These are phyloP conservation scores for Aspergillus avenaceus DNA, from an alignment of 495 filamentous ascomycete genomes.

Conservation along the genomic window DNA sequence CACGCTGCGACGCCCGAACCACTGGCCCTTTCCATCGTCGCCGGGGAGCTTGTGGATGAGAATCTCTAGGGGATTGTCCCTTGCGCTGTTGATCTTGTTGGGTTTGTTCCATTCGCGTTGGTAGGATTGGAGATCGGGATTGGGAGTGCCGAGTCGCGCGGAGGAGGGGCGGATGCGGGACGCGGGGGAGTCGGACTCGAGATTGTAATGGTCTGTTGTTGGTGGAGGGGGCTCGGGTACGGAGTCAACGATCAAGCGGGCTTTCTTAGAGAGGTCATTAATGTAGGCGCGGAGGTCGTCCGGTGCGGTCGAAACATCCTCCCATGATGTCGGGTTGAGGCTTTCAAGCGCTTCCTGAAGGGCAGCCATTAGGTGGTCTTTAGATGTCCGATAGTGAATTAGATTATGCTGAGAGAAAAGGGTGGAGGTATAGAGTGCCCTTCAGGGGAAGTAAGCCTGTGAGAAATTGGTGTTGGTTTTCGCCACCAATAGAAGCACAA, in stretches of 20 bases:
- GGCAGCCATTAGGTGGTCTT: conserved; percentile 55
- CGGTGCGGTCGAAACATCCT: conserved; percentile 51
- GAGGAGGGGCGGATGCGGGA: conserved; percentile 48
- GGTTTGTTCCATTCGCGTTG: conserved; percentile 84
- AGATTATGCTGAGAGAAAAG: too few relatives aligned
- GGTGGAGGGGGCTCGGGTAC: conserved; percentile 57
- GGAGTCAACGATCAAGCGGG: conserved; percentile 70
- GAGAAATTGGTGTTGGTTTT: too few relatives aligned
- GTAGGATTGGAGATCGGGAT: conserved; percentile 45
- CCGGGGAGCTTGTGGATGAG: conserved; percentile 74
- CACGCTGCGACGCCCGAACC: conserved; percentile 85
- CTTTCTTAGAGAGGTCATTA: conserved; percentile 57
- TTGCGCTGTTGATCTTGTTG: conserved; percentile 57
- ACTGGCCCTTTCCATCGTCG: conserved; percentile 77
- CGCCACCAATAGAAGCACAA: too few relatives aligned
- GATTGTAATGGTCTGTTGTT: conserved; percentile 6
- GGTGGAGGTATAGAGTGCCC: too few relatives aligned
- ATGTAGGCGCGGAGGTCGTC: conserved; percentile 50
- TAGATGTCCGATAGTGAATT: too few relatives aligned
- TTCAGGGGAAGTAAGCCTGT: too few relatives aligned
- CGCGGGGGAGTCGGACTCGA: conserved; percentile 28
- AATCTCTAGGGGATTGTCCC: conserved; percentile 73
- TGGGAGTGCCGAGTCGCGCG: conserved; percentile 47
- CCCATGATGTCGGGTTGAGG: conserved; percentile 69
- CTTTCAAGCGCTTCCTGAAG: conserved; percentile 71